Conservation (phyloP, 441 rosid genomes). For the Theobroma grandiflorum region DNA sequence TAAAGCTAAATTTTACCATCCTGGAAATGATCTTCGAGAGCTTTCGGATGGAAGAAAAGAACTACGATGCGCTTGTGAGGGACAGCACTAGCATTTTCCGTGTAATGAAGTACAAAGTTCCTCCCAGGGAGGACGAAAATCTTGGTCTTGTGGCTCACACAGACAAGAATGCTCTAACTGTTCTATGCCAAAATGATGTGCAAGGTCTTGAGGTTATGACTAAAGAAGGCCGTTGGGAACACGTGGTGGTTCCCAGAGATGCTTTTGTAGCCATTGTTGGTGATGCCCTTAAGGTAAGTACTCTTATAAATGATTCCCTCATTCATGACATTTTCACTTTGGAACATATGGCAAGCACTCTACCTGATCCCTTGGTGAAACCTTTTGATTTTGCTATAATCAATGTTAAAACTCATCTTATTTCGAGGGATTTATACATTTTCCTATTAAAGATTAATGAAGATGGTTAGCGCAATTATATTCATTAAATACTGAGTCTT, state of each 20-base stretch:
- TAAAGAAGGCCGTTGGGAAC: conserved; percentile 29
- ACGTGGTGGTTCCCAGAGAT: conserved; percentile 36
- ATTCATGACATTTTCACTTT: background rate
- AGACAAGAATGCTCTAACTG: conserved; percentile 24
- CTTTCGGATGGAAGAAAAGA: conserved; percentile 41
- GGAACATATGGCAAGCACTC: background rate
- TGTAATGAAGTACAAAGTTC: conserved; percentile 35
- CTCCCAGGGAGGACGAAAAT: background rate
- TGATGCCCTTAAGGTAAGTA: conserved; percentile 47
- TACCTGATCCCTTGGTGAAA: too few relatives aligned
- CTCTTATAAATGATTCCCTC: background rate
- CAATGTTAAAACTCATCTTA: too few relatives aligned
- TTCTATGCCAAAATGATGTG: conserved; percentile 33
- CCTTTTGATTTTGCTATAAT: too few relatives aligned
- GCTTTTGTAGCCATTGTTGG: conserved; percentile 47
- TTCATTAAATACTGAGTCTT: too few relatives aligned
- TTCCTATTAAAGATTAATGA: too few relatives aligned
- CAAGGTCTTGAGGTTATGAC: conserved; percentile 31
- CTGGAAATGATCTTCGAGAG: conserved; percentile 52
- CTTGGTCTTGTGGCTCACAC: conserved; percentile 30
- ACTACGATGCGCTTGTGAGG: conserved; percentile 31
- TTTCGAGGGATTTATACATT: too few relatives aligned
- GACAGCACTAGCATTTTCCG: conserved; percentile 35
- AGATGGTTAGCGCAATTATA: too few relatives aligned
- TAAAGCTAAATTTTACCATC: conserved; percentile 40